These are phyloP conservation scores for Pythium phragmiticola DNA, from an alignment of 352 stramenopile genomes.

Conservation along the genomic window DNA sequence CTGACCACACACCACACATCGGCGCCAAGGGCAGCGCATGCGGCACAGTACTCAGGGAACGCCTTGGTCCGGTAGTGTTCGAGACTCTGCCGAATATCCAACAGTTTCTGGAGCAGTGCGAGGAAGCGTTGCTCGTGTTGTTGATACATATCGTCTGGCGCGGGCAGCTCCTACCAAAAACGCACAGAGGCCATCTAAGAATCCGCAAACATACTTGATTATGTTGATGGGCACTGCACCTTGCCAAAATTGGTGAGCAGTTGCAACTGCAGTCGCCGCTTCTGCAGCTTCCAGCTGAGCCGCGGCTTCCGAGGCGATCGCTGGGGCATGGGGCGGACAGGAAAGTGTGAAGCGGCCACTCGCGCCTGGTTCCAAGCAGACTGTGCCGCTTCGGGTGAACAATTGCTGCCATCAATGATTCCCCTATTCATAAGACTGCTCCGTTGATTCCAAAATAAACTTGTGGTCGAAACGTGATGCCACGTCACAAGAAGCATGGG, in stretches of 20 bases:
- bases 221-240: conserved; percentile 19
- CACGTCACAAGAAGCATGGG: neutral
- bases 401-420: neutral
- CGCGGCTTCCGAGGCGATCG: conserved; percentile 41
- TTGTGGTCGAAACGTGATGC: neutral
- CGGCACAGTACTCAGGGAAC: conserved; percentile 59
- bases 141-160: conserved; percentile 62
- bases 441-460: neutral
- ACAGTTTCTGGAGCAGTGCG: conserved; percentile 59
- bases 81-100: conserved; percentile 71
- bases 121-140: conserved; percentile 73
- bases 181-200: neutral
- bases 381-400: neutral
- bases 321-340: conserved; percentile 18
- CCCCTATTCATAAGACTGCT: neutral
- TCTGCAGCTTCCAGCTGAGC: conserved; percentile 56
- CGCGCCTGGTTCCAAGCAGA: neutral
- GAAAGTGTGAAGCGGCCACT: neutral
- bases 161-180: conserved; percentile 37
- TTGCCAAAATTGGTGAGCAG: conserved; percentile 54
- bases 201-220: neutral
- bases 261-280: conserved; percentile 60
- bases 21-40: conserved; percentile 58
- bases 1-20: conserved; percentile 79
- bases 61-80: conserved; percentile 62